Base-by-base conservation (phyloP, 306 rosid genomes). In the Castanospermum australe region DNA sequence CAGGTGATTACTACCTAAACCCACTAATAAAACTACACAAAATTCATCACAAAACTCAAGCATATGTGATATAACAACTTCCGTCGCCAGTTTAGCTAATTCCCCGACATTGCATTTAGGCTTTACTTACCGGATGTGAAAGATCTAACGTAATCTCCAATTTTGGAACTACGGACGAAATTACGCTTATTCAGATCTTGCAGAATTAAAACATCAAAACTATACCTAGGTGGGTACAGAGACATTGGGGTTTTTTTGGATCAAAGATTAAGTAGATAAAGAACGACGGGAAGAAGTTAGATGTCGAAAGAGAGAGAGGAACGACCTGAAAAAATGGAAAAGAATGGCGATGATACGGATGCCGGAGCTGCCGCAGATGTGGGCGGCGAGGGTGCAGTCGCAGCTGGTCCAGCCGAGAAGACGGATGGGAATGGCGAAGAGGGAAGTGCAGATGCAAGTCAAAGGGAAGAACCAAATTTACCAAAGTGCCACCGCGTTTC, bases 21-120 rank as follows among this genome's bases (percentile, higher is more conserved):
- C 20, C 12, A 55, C 9, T 3, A 47, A 17, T 41, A 14, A 18
- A 30, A 11, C 36, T 20, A 0, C 8, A 22, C 15, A 0, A 41
- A 32, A 77, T 13, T 14, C 12, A 24, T 14, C 24, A 7, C 36
- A 11, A 17, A 18, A 30, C n/a, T 15, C 4, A 15, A n/a, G 8
- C 36, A 38, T 6, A n/a, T 7, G 33, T 5, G 30, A 20, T 5
- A 9, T 14, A n/a, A 35, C 22, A 18, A 48, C 15, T 38, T 24
- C 47, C 1, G 45, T 14, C 32, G 32, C 12, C 39, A 35, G 6
- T 35, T 35, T 35, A 35, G 39, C 1, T 18, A 2, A 10, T 57
- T 77, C 89, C 85, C 68, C 57, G 33, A 63, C 62, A 77, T 45
- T 56, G 71, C 73, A 80, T 61, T 72, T 39, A 57, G n/a, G 11